Conservation (phyloP, 78 protist species). For the Guillardia theta region DNA sequence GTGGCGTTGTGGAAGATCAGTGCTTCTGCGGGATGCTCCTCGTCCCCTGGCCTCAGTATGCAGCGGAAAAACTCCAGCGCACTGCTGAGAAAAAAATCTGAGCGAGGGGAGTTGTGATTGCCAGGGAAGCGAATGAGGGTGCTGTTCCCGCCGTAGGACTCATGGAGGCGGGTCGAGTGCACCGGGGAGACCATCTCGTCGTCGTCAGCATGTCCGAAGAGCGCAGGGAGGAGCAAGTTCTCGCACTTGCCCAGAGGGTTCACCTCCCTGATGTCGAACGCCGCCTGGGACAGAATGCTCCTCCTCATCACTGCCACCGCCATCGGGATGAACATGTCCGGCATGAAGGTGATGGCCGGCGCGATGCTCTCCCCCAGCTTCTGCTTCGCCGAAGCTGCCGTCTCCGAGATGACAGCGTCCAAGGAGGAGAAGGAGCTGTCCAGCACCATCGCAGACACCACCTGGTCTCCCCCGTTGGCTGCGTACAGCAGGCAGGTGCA, state of each 20-base stretch:
- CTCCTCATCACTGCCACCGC: not conserved
- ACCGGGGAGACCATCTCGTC: not conserved
- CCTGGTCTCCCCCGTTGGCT: not conserved
- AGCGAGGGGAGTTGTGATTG: not conserved
- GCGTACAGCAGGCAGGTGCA: not conserved
- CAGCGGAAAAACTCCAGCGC: not conserved
- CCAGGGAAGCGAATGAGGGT: not conserved
- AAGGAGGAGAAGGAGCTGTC: not conserved
- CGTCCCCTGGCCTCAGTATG: not conserved
- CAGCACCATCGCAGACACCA: not conserved
- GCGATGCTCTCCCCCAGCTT: conserved; percentile 6
- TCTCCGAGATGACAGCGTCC: not conserved
- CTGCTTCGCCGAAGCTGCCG: not conserved
- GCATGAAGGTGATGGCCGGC: conserved; percentile 1
- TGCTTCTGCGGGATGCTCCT: not conserved
- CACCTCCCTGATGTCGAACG: not conserved
- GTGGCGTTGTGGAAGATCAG: not conserved
- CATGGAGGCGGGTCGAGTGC: not conserved
- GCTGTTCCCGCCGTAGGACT: not conserved
- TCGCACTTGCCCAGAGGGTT: not conserved
- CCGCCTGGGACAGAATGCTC: not conserved
- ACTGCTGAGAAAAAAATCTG: not conserved
- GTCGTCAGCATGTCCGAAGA: not conserved
- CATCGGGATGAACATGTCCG: conserved; percentile 31
- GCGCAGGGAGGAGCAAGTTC: not conserved